These are phyloP conservation scores for Smittium mucronatum DNA, from an alignment of 371 early-diverging fungal genomes.

Conservation along the genomic window DNA sequence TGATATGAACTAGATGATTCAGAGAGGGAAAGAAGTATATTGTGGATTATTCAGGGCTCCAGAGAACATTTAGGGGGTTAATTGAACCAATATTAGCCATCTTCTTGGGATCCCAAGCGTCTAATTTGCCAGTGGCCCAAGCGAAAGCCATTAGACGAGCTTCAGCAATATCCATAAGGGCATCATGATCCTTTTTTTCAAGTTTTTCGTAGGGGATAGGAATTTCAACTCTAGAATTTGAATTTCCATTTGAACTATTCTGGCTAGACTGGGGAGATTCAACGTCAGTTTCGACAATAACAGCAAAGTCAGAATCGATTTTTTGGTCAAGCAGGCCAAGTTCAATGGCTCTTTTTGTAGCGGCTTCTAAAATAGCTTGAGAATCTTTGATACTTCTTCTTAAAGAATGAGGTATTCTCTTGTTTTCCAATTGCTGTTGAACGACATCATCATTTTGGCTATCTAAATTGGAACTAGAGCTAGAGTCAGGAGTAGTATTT, in stretches of 20 bases:
- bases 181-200: constrained; percentile 27
- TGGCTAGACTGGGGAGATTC: constrained; percentile 5
- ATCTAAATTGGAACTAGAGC: constrained; percentile 10
- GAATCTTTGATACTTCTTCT: constrained; percentile 30
- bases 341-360: constrained; percentile 28
- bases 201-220: constrained; percentile 30
- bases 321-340: constrained; percentile 24
- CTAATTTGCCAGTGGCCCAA: constrained; percentile 31
- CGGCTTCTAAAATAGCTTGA: constrained; percentile 32
- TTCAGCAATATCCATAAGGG: constrained; percentile 37
- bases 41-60: too few relatives aligned
- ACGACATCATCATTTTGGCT: constrained; percentile 4
- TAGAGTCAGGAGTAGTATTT: background rate
- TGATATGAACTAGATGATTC: too few relatives aligned
- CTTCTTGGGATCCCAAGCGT: constrained; percentile 33
- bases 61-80: constrained; percentile 37
- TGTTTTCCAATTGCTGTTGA: constrained; percentile 20
- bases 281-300: constrained; percentile 20
- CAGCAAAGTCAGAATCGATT: constrained; percentile 34
- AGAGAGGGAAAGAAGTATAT: too few relatives aligned
- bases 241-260: constrained; percentile 3
- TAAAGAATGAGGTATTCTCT: constrained; percentile 30
- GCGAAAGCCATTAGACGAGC: constrained; percentile 38
- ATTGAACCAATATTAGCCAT: constrained; percentile 33
- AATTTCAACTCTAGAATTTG: background rate